These are phyloP conservation scores for Solanum piurae DNA, from an alignment of 257 asterid species.

Conservation along the genomic window DNA sequence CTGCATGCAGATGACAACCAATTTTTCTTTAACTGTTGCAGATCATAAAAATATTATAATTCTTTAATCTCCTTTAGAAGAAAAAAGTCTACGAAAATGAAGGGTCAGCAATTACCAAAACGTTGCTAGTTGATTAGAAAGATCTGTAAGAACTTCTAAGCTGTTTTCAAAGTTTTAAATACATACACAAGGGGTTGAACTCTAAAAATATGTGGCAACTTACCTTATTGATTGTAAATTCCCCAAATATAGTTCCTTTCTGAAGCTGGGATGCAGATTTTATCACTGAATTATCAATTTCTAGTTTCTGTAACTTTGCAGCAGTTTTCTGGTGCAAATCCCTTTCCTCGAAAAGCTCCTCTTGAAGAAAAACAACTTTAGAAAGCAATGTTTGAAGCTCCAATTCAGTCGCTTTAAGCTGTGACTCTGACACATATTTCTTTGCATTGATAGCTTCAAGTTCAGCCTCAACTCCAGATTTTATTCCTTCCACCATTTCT, in stretches of 20 bases:
- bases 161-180: neutral
- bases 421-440: conserved; percentile 40
- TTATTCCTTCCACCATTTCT: conserved; percentile 20
- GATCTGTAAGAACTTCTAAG: neutral
- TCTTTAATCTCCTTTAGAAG: neutral
- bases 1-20: neutral
- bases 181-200: neutral
- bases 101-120: neutral
- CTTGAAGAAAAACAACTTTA: conserved; percentile 23
- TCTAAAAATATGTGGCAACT: neutral
- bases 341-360: conserved; percentile 33
- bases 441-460: conserved; percentile 4
- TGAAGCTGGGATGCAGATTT: conserved; percentile 32
- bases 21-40: neutral
- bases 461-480: conserved; percentile 3
- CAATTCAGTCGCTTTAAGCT: conserved; percentile 20
- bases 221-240: conserved; percentile 59
- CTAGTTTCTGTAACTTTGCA: conserved; percentile 28
- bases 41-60: neutral
- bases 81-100: neutral
- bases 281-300: conserved; percentile 36
- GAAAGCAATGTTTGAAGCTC: conserved; percentile 35
- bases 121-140: neutral
- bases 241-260: conserved; percentile 35
- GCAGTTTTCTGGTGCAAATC: conserved; percentile 38